Conservation (phyloP, 169 alveolate species). For the Cyclospora cayetanensis region DNA sequence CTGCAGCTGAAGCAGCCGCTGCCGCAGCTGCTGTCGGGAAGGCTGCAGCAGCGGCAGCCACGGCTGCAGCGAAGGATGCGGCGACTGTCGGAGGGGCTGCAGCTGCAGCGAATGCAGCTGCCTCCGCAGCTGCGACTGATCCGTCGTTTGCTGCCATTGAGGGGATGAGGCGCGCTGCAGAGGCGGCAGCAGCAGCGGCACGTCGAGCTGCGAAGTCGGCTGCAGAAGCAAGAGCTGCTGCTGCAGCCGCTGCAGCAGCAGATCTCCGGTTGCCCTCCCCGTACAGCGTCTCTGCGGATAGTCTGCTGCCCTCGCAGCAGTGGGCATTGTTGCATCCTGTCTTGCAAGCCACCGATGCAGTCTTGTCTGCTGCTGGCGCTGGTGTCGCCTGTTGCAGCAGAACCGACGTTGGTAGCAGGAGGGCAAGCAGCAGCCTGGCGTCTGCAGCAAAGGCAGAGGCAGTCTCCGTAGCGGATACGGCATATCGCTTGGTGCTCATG, state of each 20-base stretch:
- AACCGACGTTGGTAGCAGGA: neutral
- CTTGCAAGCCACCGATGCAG: neutral
- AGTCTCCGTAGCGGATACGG: slow-evolving; percentile 9
- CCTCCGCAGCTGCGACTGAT: slow-evolving; percentile 35
- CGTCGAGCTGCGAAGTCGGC: slow-evolving; percentile 24
- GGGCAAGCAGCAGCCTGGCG: neutral
- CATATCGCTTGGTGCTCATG: neutral
- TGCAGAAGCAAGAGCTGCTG: slow-evolving; percentile 43
- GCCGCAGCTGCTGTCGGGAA: slow-evolving; percentile 52
- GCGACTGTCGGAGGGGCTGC: slow-evolving; percentile 29
- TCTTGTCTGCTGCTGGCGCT: slow-evolving; percentile 10
- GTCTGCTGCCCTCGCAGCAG: slow-evolving; percentile 23
- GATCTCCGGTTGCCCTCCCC: slow-evolving; percentile 42
- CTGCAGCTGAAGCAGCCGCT: slow-evolving; percentile 23
- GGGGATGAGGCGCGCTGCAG: slow-evolving; percentile 53
- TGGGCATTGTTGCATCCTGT: slow-evolving; percentile 29
- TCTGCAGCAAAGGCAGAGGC: neutral
- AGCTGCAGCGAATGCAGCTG: slow-evolving; percentile 64
- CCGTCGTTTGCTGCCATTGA: slow-evolving; percentile 43
- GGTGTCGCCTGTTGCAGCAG: slow-evolving; percentile 27
- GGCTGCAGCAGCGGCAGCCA: slow-evolving; percentile 36
- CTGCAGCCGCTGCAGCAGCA: slow-evolving; percentile 65
- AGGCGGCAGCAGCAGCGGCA: slow-evolving; percentile 50
- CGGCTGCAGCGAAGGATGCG: slow-evolving; percentile 47
- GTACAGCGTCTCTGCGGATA: slow-evolving; percentile 4